Evolutionary conservation across 257 asterid species (phyloP), one percentile per base, ranked within the genome.

Genomic region (Solanum sejunctum): DNA sequence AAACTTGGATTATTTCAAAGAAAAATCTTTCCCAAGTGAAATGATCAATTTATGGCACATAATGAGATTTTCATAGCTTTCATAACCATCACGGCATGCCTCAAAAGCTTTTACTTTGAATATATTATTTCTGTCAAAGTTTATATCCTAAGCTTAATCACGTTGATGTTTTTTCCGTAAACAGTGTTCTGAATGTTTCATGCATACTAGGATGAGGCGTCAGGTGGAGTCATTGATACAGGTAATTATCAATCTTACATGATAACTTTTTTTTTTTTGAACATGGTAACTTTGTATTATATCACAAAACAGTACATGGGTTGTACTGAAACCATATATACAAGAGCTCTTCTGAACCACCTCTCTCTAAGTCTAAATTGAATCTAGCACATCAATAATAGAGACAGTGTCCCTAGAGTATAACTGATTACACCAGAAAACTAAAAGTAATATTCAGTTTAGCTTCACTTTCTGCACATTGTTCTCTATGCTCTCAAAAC

Each of bases 151-250:
- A 36, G 5, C n/a, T 83, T 45, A 84, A 81, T 81, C 47, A 55
- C 70, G 28, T 16, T 2, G 41, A 18, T 84, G 49, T 82, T 81
- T 78, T 88, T 79, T 15, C 80, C 84, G 81, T 85, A 63, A 81
- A 81, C 97, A 96, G 99, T 92, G 97, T 72, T 95, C 99, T 26
- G 98, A 95, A 89, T 97, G 97, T 86, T 96, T 96, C 93, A 95
- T 95, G 99, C 99, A 96, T 85, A 95, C 99, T 71, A 93, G 99
- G 87, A 95, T 96, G 99, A 92, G 99, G 88, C 96, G 98, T 32
- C 94, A 96, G 80, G 99, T 96, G 81, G 98, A 96, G 83, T 92
- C 98, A 67, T 84, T 93, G 85, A 96, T 96, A 91, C 94, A 91
- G 96, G 99, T 95, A 86, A 83, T 89, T 69, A 51, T 80, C 77